These are phyloP conservation scores for Lepidopterella palustris DNA, from an alignment of 495 filamentous ascomycete species.

Conservation along the genomic window DNA sequence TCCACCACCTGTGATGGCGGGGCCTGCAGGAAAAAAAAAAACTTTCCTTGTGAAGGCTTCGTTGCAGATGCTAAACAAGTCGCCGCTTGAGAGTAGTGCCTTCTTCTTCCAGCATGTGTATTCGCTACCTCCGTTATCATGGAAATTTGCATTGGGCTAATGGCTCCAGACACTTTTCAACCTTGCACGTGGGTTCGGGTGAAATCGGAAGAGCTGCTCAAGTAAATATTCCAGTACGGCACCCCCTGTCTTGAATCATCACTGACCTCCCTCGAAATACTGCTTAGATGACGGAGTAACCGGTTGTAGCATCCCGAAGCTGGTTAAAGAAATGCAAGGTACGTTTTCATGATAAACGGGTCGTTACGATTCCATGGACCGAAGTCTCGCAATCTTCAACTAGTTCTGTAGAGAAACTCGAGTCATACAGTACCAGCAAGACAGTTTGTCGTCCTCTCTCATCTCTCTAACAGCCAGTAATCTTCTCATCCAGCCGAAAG, in stretches of 20 bases:
- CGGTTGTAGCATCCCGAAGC: background rate
- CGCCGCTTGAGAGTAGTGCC: background rate
- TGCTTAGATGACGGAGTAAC: background rate
- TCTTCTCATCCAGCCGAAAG: background rate
- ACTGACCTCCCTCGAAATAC: background rate
- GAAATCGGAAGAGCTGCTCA: background rate
- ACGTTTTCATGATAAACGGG: constrained; percentile 1
- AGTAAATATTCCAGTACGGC: background rate
- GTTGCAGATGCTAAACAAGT: background rate
- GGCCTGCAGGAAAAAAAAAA: background rate
- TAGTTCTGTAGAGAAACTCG: background rate
- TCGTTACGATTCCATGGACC: background rate
- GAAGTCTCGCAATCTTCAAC: background rate
- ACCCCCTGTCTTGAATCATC: background rate
- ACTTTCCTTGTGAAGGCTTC: background rate
- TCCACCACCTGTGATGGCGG: background rate
- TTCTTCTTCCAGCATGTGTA: background rate
- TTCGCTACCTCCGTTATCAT: background rate
- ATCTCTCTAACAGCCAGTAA: background rate
- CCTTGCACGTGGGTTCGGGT: background rate
- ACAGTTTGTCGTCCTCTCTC: background rate
- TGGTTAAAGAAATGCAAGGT: background rate
- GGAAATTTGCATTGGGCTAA: background rate
- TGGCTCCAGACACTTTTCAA: background rate
- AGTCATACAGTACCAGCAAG: background rate